Evolutionary conservation across 208 protist genomes (phyloP).

Genomic region (Crithidia fasciculata): DNA sequence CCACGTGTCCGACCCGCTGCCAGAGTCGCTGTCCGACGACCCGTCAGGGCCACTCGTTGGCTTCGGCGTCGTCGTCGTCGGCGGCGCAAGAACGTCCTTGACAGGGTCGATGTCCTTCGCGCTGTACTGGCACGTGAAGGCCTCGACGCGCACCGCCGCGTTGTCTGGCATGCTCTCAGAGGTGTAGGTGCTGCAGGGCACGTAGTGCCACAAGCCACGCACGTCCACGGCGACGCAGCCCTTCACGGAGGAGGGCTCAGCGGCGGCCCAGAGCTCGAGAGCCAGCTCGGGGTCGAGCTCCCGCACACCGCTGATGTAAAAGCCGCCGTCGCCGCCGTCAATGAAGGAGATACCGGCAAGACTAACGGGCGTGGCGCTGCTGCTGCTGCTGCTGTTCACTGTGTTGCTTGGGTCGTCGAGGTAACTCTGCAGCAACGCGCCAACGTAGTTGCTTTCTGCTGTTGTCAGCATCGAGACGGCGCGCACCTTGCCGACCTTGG

Average conservation of each 20-base stretch:
- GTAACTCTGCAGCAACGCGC: slow-evolving; percentile 36
- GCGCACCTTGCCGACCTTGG: slow-evolving; percentile 37
- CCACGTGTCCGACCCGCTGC: slow-evolving; percentile 1
- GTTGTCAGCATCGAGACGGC: slow-evolving; percentile 41
- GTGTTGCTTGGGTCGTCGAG: slow-evolving; percentile 5
- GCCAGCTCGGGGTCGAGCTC: slow-evolving; percentile 40
- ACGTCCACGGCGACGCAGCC: slow-evolving; percentile 58
- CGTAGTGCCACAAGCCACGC: slow-evolving; percentile 51
- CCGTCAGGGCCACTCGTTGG: slow-evolving; percentile 20
- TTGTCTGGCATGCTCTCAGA: slow-evolving; percentile 22
- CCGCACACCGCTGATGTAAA: slow-evolving; percentile 53
- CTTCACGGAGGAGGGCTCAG: slow-evolving; percentile 42
- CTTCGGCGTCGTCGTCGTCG: slow-evolving; percentile 18
- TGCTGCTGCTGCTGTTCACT: neutral
- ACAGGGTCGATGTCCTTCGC: slow-evolving; percentile 29
- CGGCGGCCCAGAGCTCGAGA: slow-evolving; percentile 45
- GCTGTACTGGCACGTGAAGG: slow-evolving; percentile 60
- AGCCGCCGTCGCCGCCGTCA: slow-evolving; percentile 41
- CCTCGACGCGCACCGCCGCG: slow-evolving; percentile 23
- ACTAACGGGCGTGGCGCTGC: slow-evolving; percentile 18
- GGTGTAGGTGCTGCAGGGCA: slow-evolving; percentile 44
- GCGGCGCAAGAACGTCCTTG: slow-evolving; percentile 14
- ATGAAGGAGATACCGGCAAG: slow-evolving; percentile 62
- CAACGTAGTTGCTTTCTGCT: slow-evolving; percentile 61
- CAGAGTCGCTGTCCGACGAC: slow-evolving; percentile 23